A percentile compares a stretch with the other conserved stretches of the same genome.
These are phyloP conservation scores for Curvularia spicifera DNA, from an alignment of 2,329 filamentous ascomycete species.

Conservation along the genomic window DNA sequence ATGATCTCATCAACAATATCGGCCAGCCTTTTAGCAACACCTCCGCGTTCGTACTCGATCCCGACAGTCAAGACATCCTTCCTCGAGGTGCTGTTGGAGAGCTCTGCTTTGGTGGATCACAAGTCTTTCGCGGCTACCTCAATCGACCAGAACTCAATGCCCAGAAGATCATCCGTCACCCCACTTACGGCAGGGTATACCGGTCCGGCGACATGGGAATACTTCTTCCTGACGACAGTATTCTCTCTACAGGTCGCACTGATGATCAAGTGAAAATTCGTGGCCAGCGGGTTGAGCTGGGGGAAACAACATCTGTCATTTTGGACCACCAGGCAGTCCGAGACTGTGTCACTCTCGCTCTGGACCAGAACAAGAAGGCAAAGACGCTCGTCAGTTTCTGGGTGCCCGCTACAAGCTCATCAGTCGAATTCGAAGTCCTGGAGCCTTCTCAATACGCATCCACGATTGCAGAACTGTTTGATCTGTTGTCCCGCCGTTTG, in stretches of 20 bases:
- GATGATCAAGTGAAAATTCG: conserved; percentile 85
- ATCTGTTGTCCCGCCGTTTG: conserved; percentile 62
- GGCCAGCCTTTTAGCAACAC: conserved; percentile 77
- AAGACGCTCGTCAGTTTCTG: conserved; percentile 72
- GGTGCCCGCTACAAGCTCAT: conserved; percentile 53
- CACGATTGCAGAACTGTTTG: conserved; percentile 57
- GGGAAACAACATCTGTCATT: conserved; percentile 72
- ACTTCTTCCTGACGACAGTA: conserved; percentile 75
- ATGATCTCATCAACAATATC: conserved; percentile 75
- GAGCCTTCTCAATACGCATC: conserved; percentile 42
- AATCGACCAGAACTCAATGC: conserved; percentile 67
- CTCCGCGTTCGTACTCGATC: conserved; percentile 69
- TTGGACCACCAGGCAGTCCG: conserved; percentile 59
- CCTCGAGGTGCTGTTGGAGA: conserved; percentile 79
- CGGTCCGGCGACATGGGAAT: conserved; percentile 82
- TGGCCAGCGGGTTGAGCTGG: conserved; percentile 79
- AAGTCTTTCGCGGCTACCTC: conserved; percentile 77
- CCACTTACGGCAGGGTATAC: conserved; percentile 74
- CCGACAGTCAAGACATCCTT: conserved; percentile 51
- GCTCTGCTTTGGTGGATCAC: conserved; percentile 84
- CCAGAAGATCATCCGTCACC: conserved; percentile 72
- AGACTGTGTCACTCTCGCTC: conserved; percentile 70
- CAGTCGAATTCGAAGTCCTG: conserved; percentile 48
- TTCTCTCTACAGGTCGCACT: conserved; percentile 74
- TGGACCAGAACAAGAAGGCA: conserved; percentile 55